A percentile compares a stretch with the other conserved stretches of the same genome.
These are phyloP conservation scores for Thuidium tamariscinum DNA, from an alignment of 225 moss, liverwort and hornwort genomes.

Conservation along the genomic window DNA sequence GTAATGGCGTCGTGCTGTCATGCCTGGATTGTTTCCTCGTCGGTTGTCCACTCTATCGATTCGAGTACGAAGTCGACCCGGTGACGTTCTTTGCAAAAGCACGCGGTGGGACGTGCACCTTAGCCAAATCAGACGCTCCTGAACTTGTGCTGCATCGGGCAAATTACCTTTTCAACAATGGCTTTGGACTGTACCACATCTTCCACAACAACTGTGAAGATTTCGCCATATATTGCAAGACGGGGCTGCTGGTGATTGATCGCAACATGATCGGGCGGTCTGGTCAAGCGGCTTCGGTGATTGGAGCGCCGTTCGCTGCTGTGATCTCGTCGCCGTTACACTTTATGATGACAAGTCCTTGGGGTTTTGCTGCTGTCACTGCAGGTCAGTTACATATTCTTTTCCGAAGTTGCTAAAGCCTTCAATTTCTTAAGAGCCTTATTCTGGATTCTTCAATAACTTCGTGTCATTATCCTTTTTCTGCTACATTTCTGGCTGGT, in stretches of 20 bases:
- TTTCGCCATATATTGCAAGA: slow-evolving; percentile 97
- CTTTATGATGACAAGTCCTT: slow-evolving; percentile 82
- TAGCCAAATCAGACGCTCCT: slow-evolving; percentile 59
- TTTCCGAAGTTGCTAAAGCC: not conserved
- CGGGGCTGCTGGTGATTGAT: slow-evolving; percentile 75
- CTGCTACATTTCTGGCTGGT: not conserved
- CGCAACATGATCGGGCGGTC: slow-evolving; percentile 79
- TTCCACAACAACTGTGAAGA: slow-evolving; percentile 98
- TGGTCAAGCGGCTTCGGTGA: slow-evolving; percentile 88
- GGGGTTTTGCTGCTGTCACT: slow-evolving; percentile 78
- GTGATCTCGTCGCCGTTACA: slow-evolving; percentile 78
- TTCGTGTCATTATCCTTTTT: not conserved
- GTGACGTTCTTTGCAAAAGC: slow-evolving; percentile 79
- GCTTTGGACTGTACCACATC: slow-evolving; percentile 77
- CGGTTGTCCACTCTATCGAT: slow-evolving; percentile 71
- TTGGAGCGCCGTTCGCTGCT: slow-evolving; percentile 94
- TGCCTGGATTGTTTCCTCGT: slow-evolving; percentile 80
- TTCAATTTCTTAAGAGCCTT: not conserved
- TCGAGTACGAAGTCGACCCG: slow-evolving; percentile 66
- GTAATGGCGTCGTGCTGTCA: slow-evolving; percentile 70
- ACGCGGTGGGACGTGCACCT: slow-evolving; percentile 88
- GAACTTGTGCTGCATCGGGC: slow-evolving; percentile 78
- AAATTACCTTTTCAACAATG: slow-evolving; percentile 60
- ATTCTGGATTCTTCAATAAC: not conserved
- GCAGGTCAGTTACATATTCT: not conserved